A percentile compares a stretch with the other conserved stretches of the same genome.
These are phyloP conservation scores for Capsicum chinense DNA, from an alignment of 257 asterid genomes.

Conservation along the genomic window DNA sequence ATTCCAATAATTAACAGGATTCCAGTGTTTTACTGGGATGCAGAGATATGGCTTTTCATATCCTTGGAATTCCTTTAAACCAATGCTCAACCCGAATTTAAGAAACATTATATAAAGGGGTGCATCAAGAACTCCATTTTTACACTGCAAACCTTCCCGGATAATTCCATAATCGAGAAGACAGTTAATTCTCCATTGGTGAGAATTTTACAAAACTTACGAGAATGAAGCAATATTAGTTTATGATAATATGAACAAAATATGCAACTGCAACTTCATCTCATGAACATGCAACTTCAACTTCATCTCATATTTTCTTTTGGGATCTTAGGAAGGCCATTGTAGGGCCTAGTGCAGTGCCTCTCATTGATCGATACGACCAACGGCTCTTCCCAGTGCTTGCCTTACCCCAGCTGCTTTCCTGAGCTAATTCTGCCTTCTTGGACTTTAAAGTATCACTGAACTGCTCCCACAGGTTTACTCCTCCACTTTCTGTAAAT, in stretches of 20 bases:
- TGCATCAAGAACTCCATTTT: neutral
- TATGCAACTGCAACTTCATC: neutral
- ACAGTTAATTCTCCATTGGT: neutral
- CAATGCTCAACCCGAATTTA: neutral
- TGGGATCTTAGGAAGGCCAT: constrained; percentile 73
- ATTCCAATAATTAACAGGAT: neutral
- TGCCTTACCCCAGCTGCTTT: constrained; percentile 46
- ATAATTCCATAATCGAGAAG: neutral
- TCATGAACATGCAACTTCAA: neutral
- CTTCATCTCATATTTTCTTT: constrained; percentile 43
- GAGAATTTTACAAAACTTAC: constrained; percentile 3
- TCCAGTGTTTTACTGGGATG: neutral
- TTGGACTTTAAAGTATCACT: constrained; percentile 60
- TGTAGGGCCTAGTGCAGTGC: constrained; percentile 74
- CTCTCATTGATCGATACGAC: constrained; percentile 67
- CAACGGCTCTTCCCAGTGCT: constrained; percentile 49
- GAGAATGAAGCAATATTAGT: constrained; percentile 16
- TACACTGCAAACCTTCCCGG: neutral
- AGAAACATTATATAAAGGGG: neutral
- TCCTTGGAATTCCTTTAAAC: neutral
- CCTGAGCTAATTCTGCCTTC: constrained; percentile 62
- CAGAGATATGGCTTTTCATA: neutral
- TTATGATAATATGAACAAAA: neutral
- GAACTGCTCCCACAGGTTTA: constrained; percentile 70
- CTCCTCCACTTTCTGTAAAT: constrained; percentile 51